Percentiles rank a stretch among this genome's conserved stretches.
These are phyloP conservation scores for Calonectria fujianensis DNA, from an alignment of 2,329 filamentous ascomycete genomes.

Conservation along the genomic window DNA sequence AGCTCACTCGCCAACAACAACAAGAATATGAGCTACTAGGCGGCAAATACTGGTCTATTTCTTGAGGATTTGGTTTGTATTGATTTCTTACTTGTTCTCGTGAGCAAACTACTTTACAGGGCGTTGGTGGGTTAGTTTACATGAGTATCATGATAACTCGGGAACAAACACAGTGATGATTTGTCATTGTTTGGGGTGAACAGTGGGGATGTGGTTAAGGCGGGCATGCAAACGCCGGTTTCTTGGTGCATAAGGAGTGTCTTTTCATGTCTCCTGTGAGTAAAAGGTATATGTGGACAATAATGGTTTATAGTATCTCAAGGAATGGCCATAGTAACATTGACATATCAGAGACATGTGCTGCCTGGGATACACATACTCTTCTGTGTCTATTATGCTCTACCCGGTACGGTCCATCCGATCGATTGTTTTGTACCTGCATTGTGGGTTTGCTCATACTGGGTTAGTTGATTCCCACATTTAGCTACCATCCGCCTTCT, in stretches of 20 bases:
- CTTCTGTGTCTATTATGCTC: neutral
- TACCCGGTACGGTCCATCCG: neutral
- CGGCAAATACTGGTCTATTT: neutral
- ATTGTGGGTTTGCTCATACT: neutral
- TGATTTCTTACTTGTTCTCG: neutral
- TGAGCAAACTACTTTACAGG: neutral
- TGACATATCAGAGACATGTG: neutral
- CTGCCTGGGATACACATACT: neutral
- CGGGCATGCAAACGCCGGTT: neutral
- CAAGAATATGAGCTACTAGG: neutral
- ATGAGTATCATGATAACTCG: neutral
- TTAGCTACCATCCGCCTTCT: slow-evolving; percentile 4
- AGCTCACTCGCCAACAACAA: neutral
- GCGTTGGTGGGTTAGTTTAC: neutral
- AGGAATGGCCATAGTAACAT: neutral
- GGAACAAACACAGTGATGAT: neutral
- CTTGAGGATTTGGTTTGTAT: neutral
- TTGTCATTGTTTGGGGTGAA: neutral
- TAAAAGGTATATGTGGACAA: neutral
- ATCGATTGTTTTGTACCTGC: neutral
- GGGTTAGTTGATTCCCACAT: slow-evolving; percentile 23
- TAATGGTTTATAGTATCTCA: neutral
- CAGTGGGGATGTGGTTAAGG: neutral
- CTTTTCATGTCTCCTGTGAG: neutral
- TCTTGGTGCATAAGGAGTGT: neutral